Base-by-base conservation (phyloP, 2,329 filamentous ascomycete genomes). In the Thelonectria blattea region DNA sequence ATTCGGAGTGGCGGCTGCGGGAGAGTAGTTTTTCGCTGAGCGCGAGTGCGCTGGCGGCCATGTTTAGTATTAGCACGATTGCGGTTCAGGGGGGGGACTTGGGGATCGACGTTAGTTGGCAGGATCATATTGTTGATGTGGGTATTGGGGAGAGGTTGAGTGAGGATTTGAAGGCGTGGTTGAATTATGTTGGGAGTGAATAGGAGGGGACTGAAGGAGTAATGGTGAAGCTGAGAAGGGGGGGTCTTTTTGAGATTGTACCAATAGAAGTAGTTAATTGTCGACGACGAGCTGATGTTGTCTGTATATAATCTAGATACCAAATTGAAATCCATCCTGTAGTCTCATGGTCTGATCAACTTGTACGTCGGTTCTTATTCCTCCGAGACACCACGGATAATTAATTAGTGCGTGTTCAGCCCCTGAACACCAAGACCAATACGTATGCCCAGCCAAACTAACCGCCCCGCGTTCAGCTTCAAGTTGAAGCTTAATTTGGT, bases 1-100 rank as follows among this genome's bases (percentile, higher is more conserved):
- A 24, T 24, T 24, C 22, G 22, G 22, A 24, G 22, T 71, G 69
- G 71, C 52, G 43, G 0, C 65, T 72, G 1, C 42, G 65, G 20
- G 47, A 52, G 12, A 62, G 68, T 12, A 22, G 18, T 4, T 68
- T 70, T 30, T 27, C 56, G 2, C 32, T 65, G 15, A 54, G 56
- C 10, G 57, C 66, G 3, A 57, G 60, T 48, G 56, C 41, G 4
- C 2, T 24, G 11, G 61, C 55, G 5, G 17, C 65, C 5, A 53
- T 55, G 10, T 61, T 68, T 14, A 37, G 15, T 15, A 39, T 67
- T 12, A 60, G 60, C 15, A 43, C 59, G 5, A 11, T 68, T 5
- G 49, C 58, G 3, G 54, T 68, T 4, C 63, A 58, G 52, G 58
- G 60, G 2, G 55, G 39, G 4, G 59, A 61, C 5, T 37, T 66